Base-by-base conservation (phyloP, 352 stramenopile genomes). In the Thraustochytrium sp. region DNA sequence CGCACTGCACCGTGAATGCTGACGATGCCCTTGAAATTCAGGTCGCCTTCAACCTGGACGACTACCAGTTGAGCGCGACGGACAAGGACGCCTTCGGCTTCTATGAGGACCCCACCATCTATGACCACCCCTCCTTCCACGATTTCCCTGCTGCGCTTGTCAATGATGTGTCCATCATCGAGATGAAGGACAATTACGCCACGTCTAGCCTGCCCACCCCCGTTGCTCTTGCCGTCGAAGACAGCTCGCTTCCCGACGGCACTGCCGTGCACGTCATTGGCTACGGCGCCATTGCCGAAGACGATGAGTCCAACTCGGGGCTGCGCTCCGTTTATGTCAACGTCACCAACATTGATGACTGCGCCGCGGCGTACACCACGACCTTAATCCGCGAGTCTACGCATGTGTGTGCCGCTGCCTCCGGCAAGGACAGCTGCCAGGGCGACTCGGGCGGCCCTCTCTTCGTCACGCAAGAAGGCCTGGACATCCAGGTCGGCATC, bases 401-500 rank as follows among this genome's bases (percentile, higher is more conserved):
- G 29, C 49, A 62, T 36, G 13, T 62, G 2, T 55, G 65, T 26
- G 42, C 49, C 18, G 42, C 65, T 36, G 9, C 34, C 13, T 23
- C 29, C 23, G 65, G 65, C 65, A 77, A 77, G 31, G 65, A 77
- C 36, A 62, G 42, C 37, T 77, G 65, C 65, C 46, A 54, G 23
- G 65, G 65, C 11, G 65, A 77, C 46, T 62, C 42, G 11, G 65
- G 65, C 40, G 65, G 65, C 18, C 65, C 65, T 31, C 21, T 77
- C 29, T 55, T 38, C 34, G n/a, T 77, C 31, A 62, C 42, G 42
- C 42, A 77, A n/a, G 46, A 62, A 16, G 65, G 38, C 13, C 8
- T 29, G 18, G 11, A 23, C 34, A 62, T 77, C 23, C 18, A 75
- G 42, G 49, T 77, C 18, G 65, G 65, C 21, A 77, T 77, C 34